Conservation (phyloP, 73 alveolate genomes). For the Paraurostyla sp. region DNA sequence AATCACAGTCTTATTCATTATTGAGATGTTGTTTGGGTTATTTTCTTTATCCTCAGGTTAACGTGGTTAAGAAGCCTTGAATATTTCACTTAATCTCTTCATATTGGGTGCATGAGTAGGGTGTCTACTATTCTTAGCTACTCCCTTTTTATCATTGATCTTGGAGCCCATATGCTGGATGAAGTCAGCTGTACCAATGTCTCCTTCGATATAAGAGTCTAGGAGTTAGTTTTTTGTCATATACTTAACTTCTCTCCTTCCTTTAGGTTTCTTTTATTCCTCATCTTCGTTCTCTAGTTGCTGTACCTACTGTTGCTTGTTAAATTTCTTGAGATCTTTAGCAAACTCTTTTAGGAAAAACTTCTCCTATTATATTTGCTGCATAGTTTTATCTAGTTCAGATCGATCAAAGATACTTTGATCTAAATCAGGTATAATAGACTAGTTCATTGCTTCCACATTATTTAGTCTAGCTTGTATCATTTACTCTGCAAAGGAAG, state of each 20-base stretch:
- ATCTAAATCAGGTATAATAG: too few species aligned
- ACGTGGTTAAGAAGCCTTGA: not conserved
- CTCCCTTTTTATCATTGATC: not conserved
- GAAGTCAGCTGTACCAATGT: conserved; percentile 18
- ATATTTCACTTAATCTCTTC: conserved; percentile 41
- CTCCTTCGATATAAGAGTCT: conserved; percentile 44
- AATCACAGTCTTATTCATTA: not conserved
- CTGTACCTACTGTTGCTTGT: not conserved
- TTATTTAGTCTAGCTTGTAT: not conserved
- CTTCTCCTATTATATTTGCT: conserved; percentile 8
- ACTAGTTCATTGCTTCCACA: not conserved
- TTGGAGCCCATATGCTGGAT: conserved; percentile 5
- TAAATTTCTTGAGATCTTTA: conserved; percentile 34
- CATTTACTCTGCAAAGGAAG: not conserved
- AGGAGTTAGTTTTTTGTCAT: conserved; percentile 10
- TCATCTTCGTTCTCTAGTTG: not conserved
- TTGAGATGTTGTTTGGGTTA: not conserved
- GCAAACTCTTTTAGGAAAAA: conserved; percentile 8
- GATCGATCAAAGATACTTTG: not conserved
- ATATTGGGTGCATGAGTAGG: not conserved
- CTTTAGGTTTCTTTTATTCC: not conserved
- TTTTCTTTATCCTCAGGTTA: not conserved
- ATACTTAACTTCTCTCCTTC: not conserved
- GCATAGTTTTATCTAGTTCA: conserved; percentile 8
- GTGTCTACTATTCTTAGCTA: not conserved